A percentile compares a stretch with the other conserved stretches of the same genome.
These are phyloP conservation scores for Apiospora malaysiana DNA, from an alignment of 2,329 filamentous ascomycete genomes.

Conservation along the genomic window DNA sequence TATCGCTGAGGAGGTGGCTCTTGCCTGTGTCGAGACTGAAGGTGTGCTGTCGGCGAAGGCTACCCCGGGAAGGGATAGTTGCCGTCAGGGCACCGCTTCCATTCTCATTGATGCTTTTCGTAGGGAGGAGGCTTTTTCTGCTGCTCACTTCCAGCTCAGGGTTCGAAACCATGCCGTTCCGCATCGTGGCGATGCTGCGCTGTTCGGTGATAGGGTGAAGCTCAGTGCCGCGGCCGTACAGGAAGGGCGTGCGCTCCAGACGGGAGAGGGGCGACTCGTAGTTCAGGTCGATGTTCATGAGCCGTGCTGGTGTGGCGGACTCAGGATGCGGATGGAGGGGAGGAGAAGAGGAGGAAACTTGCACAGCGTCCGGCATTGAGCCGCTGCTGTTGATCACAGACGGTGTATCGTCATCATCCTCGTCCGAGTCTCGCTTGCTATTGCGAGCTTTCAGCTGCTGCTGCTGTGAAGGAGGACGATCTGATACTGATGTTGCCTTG, in stretches of 20 bases:
- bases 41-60: not conserved
- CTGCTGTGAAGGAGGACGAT: too few relatives aligned
- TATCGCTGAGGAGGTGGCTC: not conserved
- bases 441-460: not conserved
- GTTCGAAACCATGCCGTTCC: constrained; percentile 4
- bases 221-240: constrained; percentile 16
- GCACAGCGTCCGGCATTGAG: not conserved
- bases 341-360: not conserved
- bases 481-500: not conserved
- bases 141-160: not conserved
- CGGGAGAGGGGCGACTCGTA: constrained; percentile 17
- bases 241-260: constrained; percentile 18
- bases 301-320: not conserved
- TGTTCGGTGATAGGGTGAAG: constrained; percentile 20
- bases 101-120: not conserved
- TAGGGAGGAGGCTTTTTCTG: not conserved
- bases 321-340: not conserved
- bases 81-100: not conserved
- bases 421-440: not conserved
- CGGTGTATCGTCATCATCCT: not conserved
- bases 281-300: constrained; percentile 4
- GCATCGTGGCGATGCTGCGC: constrained; percentile 17
- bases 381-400: not conserved
- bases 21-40: constrained; percentile 10
- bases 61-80: not conserved